Evolutionary conservation across 768 basidiomycete genomes (phyloP), one percentile per base, ranked within the genome.

Genomic region (Lentinula sp.): DNA sequence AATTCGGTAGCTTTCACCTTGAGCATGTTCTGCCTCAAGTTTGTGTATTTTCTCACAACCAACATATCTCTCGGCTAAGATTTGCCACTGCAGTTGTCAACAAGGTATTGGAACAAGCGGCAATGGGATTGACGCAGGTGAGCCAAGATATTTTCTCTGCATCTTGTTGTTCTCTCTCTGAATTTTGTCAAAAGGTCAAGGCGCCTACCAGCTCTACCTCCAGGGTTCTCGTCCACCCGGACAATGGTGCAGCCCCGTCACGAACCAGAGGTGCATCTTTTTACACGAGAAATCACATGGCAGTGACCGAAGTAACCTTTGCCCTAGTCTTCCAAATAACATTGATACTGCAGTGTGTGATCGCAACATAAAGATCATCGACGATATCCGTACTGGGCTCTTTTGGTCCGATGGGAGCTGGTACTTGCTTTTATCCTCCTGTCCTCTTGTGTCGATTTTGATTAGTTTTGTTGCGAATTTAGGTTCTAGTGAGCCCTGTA

Each of bases 21-120:
- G 39, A 69, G 68, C 50, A 71, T 69, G 70, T 61, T 71, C 6
- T 71, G 70, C 50, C 61, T 70, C 59, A 71, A 69, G 70, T 70
- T 42, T 10, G 66, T 37, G 42, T 28, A 28, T 35, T 5, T 36
- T 48, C 28, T 49, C 16, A 2, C 56, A 6, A 12, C 45, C 9
- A 9, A 8, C 7, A 36, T 42, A 20, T 10, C 12, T 13, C 18
- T 6, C 13, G 4, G 13, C 13, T 16, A 28, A n/a, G 12, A 32
- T 23, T 28, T 37, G 28, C 28, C 28, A 28, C 28, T 37, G 36
- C 16, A 70, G 70, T 53, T 71, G 70, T 49, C 69, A 70, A 42
- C 64, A 66, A 55, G 64, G 60, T 35, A 15, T 49, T 37, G 65
- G 63, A 15, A 51, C 63, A n/a, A 41, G 61, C 12, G 7, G 49